Percentiles rank a stretch among this genome's conserved stretches.
Evolutionary conservation across 768 basidiomycete species (phyloP).

Genomic region (Clitopilus hobsonii): DNA sequence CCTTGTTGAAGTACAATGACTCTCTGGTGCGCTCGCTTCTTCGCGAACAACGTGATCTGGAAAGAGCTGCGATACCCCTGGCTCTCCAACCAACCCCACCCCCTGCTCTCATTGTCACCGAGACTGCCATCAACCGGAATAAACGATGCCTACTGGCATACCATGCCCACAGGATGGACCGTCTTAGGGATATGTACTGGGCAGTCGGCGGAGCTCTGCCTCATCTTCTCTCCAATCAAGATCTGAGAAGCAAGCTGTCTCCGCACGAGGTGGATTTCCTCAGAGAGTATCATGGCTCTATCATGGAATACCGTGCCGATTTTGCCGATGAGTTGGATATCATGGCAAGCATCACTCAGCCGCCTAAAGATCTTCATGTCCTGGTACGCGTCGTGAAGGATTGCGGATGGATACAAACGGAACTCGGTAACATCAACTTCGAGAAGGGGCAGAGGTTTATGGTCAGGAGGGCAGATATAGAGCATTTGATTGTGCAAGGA

Average conservation of each 20-base stretch:
- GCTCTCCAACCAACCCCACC: constrained; percentile 34
- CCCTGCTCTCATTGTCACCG: constrained; percentile 68
- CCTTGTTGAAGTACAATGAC: constrained; percentile 90
- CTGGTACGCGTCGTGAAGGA: constrained; percentile 83
- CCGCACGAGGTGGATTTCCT: constrained; percentile 59
- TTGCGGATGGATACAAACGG: constrained; percentile 89
- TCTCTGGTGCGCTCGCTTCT: constrained; percentile 79
- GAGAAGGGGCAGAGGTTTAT: constrained; percentile 86
- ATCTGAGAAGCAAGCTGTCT: constrained; percentile 68
- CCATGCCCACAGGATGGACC: constrained; percentile 80
- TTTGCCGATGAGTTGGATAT: constrained; percentile 88
- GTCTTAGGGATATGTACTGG: constrained; percentile 89
- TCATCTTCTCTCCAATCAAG: constrained; percentile 65
- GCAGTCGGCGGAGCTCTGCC: constrained; percentile 81
- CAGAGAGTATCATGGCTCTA: constrained; percentile 68
- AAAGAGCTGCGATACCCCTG: constrained; percentile 44
- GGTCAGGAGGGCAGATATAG: constrained; percentile 84
- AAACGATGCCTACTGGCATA: constrained; percentile 96
- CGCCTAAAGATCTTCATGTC: constrained; percentile 88
- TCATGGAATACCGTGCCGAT: constrained; percentile 81
- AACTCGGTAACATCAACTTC: constrained; percentile 88
- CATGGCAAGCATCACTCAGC: constrained; percentile 73
- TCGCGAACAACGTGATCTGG: constrained; percentile 89
- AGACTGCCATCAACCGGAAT: constrained; percentile 87
- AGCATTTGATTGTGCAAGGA: constrained; percentile 91